phyloP scores from a whole-genome alignment of 257 asterid genomes.

The Eucommia ulmoides region DNA sequence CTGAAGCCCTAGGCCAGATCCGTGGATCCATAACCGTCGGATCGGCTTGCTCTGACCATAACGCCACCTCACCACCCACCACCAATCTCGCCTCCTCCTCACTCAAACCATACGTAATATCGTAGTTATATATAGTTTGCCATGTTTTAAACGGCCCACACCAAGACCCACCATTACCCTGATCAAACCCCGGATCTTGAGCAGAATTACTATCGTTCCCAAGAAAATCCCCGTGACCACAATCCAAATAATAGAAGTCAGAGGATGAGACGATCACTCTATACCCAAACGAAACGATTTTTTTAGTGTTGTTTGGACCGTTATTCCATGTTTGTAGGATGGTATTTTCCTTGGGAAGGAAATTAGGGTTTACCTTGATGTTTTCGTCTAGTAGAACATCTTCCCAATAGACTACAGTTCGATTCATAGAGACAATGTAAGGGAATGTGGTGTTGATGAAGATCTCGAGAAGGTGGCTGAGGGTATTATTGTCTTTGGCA shows the following conservation, averaged over 20 bases:
- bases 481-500: slow-evolving; percentile 54
- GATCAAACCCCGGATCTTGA: slow-evolving; percentile 49
- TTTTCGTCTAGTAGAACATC: slow-evolving; percentile 48
- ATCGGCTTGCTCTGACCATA: slow-evolving; percentile 97
- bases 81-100: slow-evolving; percentile 51
- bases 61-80: slow-evolving; percentile 77
- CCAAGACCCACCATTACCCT: slow-evolving; percentile 82
- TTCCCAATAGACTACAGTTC: slow-evolving; percentile 87
- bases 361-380: slow-evolving; percentile 36
- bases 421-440: slow-evolving; percentile 49
- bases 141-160: slow-evolving; percentile 91
- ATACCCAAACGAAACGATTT: slow-evolving; percentile 51
- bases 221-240: slow-evolving; percentile 73
- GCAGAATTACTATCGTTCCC: slow-evolving; percentile 57
- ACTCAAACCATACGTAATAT: slow-evolving; percentile 50
- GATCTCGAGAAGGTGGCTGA: slow-evolving; percentile 50
- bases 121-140: slow-evolving; percentile 78
- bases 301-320: slow-evolving; percentile 61
- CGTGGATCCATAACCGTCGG: slow-evolving; percentile 67
- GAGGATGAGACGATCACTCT: slow-evolving; percentile 56
- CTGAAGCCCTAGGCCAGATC: slow-evolving; percentile 84
- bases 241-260: slow-evolving; percentile 6
- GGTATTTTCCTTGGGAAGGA: slow-evolving; percentile 48
- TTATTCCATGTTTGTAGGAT: slow-evolving; percentile 82
- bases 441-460: slow-evolving; percentile 68